phyloP scores from a whole-genome alignment of 2,329 filamentous ascomycete species.

The Botrytis pseudocinerea region DNA sequence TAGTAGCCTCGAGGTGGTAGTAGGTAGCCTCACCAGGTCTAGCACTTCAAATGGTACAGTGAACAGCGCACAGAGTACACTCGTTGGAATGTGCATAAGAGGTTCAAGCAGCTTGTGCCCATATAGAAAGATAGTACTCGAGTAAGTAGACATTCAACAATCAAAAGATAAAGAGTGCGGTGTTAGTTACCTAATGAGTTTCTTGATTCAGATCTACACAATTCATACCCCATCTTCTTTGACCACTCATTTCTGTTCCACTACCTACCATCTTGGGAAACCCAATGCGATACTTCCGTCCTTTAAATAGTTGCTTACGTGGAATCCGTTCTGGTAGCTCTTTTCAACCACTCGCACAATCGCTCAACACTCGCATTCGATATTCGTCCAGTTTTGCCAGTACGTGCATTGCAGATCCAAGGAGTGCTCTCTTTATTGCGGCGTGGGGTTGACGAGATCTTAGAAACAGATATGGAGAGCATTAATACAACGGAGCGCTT shows the following conservation, averaged over 20 bases:
- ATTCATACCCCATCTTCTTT: constrained; percentile 14
- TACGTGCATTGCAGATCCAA: constrained; percentile 17
- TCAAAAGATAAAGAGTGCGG: background rate
- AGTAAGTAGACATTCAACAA: background rate
- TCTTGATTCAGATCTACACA: background rate
- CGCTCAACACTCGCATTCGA: constrained; percentile 32
- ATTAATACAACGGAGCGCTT: constrained; percentile 80
- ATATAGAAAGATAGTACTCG: background rate
- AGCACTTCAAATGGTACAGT: background rate
- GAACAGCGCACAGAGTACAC: background rate
- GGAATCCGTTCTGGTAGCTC: constrained; percentile 17
- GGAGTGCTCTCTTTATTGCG: constrained; percentile 8
- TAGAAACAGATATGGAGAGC: constrained; percentile 61
- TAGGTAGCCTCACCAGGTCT: background rate
- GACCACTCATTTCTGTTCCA: constrained; percentile 17
- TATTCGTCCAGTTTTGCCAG: constrained; percentile 30
- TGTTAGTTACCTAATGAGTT: background rate
- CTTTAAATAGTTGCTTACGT: constrained; percentile 30
- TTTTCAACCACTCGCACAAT: constrained; percentile 26
- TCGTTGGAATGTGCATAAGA: background rate
- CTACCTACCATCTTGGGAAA: constrained; percentile 20
- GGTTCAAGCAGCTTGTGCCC: no score
- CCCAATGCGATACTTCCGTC: constrained; percentile 36
- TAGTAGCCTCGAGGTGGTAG: background rate
- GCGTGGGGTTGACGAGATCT: constrained; percentile 1